These are phyloP conservation scores for Mortierella sp. DNA, from an alignment of 371 early-diverging fungal species.

Conservation along the genomic window DNA sequence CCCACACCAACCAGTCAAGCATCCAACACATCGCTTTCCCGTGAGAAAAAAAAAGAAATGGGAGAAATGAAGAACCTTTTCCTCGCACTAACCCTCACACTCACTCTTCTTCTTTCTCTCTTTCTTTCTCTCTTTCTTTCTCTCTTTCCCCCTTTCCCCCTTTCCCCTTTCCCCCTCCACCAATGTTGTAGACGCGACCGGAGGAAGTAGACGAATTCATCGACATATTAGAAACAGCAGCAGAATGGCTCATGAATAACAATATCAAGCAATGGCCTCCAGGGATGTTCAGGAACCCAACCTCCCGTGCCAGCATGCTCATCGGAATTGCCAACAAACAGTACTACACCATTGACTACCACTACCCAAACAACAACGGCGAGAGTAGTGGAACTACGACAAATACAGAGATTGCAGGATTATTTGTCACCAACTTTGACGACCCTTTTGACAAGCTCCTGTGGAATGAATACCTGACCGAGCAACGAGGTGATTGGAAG, in stretches of 20 bases:
- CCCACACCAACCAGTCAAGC: too few relatives aligned
- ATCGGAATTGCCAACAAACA: slow-evolving; percentile 17
- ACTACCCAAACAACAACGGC: too few relatives aligned
- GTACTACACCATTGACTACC: slow-evolving; percentile 33
- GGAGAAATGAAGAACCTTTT: too few relatives aligned
- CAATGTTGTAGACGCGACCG: slow-evolving; percentile 11
- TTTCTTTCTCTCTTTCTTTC: not conserved
- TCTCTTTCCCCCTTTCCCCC: not conserved
- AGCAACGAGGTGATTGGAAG: slow-evolving; percentile 23
- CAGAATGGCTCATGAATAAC: slow-evolving; percentile 23
- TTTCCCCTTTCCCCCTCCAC: too few relatives aligned
- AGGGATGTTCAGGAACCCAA: slow-evolving; percentile 27
- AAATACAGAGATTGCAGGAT: slow-evolving; percentile 21
- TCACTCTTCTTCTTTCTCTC: not conserved
- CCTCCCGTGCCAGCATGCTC: slow-evolving; percentile 9
- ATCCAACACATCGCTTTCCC: not conserved
- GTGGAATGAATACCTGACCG: slow-evolving; percentile 21
- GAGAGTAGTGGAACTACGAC: not conserved
- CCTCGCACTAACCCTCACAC: not conserved
- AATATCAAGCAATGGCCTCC: slow-evolving; percentile 38
- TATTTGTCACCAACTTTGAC: slow-evolving; percentile 31
- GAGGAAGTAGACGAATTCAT: slow-evolving; percentile 34
- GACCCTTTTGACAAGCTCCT: slow-evolving; percentile 34
- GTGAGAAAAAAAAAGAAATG: not conserved
- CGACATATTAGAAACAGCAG: slow-evolving; percentile 32